These are phyloP conservation scores for Pseudocercospora fijiensis DNA, from an alignment of 2,329 filamentous ascomycete species.

Conservation along the genomic window DNA sequence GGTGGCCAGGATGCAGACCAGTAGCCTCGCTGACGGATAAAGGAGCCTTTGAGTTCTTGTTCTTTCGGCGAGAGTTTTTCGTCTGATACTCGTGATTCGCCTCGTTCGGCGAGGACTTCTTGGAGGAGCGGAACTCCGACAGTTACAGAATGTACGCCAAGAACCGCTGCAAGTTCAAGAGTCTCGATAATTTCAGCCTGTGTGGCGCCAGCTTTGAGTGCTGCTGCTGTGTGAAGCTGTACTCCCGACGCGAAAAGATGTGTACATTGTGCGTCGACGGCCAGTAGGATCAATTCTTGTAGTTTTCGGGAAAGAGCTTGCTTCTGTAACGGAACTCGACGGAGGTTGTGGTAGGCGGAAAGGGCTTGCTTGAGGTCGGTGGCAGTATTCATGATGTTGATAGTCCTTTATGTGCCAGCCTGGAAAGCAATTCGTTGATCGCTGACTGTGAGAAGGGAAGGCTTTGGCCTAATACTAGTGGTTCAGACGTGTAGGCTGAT, in stretches of 20 bases:
- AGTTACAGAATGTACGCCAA: slow-evolving; percentile 49
- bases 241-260: slow-evolving; percentile 49
- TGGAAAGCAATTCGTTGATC: no score
- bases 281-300: slow-evolving; percentile 45
- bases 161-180: slow-evolving; percentile 45
- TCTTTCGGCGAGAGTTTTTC: slow-evolving; percentile 31
- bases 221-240: slow-evolving; percentile 42
- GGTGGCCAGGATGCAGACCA: slow-evolving; percentile 36
- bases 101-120: slow-evolving; percentile 42
- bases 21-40: slow-evolving; percentile 9
- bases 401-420: no score
- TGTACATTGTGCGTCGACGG: slow-evolving; percentile 47
- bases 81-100: slow-evolving; percentile 20
- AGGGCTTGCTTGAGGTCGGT: slow-evolving; percentile 15
- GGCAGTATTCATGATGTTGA: no score
- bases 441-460: no score
- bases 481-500: no score
- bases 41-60: slow-evolving; percentile 7
- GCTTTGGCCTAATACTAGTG: no score
- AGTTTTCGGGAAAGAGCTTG: slow-evolving; percentile 43
- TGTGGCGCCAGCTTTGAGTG: slow-evolving; percentile 44
- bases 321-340: slow-evolving; percentile 34
- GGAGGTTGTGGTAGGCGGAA: slow-evolving; percentile 16
- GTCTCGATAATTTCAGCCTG: slow-evolving; percentile 48
- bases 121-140: slow-evolving; percentile 49